Percentiles rank a stretch among this genome's conserved stretches.
Evolutionary conservation across 139 green algal species (phyloP).

Genomic region (Picochlorum sp.): DNA sequence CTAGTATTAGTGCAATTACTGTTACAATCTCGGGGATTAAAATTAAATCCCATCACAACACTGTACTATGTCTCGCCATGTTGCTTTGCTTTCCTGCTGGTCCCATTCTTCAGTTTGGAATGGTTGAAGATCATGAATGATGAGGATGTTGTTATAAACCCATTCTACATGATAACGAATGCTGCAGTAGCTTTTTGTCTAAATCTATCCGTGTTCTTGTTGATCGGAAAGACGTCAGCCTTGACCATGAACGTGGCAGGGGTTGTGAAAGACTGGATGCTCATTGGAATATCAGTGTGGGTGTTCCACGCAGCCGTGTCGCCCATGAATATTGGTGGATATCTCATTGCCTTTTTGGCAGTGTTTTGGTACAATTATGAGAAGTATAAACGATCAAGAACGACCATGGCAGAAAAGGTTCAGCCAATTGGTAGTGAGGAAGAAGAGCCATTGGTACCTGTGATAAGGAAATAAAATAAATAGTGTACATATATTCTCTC

Average conservation of each 20-base stretch:
- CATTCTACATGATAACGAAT: conserved; percentile 78
- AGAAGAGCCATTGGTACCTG: neutral
- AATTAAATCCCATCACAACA: conserved; percentile 82
- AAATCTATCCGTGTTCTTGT: conserved; percentile 67
- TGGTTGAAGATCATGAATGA: conserved; percentile 22
- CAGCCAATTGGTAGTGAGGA: neutral
- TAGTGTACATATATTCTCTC: neutral
- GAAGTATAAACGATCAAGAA: conserved; percentile 1
- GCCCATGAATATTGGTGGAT: conserved; percentile 65
- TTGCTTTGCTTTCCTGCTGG: conserved; percentile 4
- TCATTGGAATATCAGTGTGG: conserved; percentile 79
- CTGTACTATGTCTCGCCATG: conserved; percentile 69
- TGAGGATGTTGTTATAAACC: conserved; percentile 47
- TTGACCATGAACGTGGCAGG: conserved; percentile 93
- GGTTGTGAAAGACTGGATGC: conserved; percentile 96
- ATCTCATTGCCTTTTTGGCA: conserved; percentile 41
- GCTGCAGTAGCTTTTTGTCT: conserved; percentile 67
- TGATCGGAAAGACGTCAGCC: conserved; percentile 82
- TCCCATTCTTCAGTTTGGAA: conserved; percentile 30
- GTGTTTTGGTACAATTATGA: conserved; percentile 22
- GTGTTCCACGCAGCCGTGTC: conserved; percentile 77
- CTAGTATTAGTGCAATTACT: conserved; percentile 68
- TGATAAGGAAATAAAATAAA: neutral
- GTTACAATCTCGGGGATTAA: conserved; percentile 63
- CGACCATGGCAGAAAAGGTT: neutral